Evolutionary conservation across 2,329 filamentous ascomycete genomes (phyloP).

Genomic region (Monosporascus cannonballus): DNA sequence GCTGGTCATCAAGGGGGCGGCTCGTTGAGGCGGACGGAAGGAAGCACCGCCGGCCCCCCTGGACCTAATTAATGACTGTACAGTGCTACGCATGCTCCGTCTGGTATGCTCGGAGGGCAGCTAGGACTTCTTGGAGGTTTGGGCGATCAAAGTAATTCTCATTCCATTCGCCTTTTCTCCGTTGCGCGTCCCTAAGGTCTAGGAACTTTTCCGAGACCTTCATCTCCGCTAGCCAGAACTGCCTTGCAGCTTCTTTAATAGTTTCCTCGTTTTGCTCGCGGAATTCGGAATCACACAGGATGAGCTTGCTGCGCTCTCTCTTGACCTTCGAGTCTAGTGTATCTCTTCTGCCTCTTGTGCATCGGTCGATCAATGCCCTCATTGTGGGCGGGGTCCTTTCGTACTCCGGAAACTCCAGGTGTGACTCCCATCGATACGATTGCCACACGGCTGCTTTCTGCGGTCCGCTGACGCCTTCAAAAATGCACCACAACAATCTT

Average conservation of each 20-base stretch:
- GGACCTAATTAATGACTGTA: neutral
- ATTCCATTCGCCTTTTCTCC: slow-evolving; percentile 36
- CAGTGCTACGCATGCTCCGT: neutral
- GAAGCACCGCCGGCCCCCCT: neutral
- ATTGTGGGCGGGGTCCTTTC: slow-evolving; percentile 38
- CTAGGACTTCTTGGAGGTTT: slow-evolving; percentile 37
- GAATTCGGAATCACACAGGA: slow-evolving; percentile 31
- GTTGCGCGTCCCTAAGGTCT: slow-evolving; percentile 30
- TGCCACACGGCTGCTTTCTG: slow-evolving; percentile 52
- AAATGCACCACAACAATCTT: slow-evolving; percentile 55
- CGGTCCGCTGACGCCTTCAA: slow-evolving; percentile 53
- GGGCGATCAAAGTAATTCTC: slow-evolving; percentile 46
- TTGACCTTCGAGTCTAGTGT: slow-evolving; percentile 39
- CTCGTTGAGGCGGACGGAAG: no score
- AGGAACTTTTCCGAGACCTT: slow-evolving; percentile 42
- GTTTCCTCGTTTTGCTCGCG: slow-evolving; percentile 28
- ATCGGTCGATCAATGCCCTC: slow-evolving; percentile 42
- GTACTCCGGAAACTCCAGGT: slow-evolving; percentile 50
- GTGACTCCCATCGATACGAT: slow-evolving; percentile 51
- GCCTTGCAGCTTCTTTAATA: slow-evolving; percentile 27
- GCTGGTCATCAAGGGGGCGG: no score
- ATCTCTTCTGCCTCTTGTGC: slow-evolving; percentile 41
- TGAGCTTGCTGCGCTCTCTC: slow-evolving; percentile 38
- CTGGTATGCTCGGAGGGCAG: slow-evolving; percentile 18
- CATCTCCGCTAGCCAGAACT: slow-evolving; percentile 46